phyloP scores from a whole-genome alignment of 2,329 filamentous ascomycete genomes.

The Scedosporium boydii region DNA sequence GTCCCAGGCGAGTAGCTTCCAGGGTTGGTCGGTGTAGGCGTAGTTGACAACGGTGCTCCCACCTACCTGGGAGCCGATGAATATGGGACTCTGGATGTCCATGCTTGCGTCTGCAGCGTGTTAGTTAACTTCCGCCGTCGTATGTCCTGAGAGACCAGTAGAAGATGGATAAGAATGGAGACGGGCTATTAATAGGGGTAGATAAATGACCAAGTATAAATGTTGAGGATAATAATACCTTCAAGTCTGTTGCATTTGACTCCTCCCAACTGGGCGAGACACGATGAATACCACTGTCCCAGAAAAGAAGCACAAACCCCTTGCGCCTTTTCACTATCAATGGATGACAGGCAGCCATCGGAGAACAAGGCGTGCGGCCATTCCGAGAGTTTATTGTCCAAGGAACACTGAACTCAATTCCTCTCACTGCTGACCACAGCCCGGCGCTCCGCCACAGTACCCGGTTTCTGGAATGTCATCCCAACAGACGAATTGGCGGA shows the following conservation, averaged over 20 bases:
- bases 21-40: constrained; percentile 48
- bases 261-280: no score
- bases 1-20: constrained; percentile 40
- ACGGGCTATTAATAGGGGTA: background rate
- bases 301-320: no score
- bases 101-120: constrained; percentile 12
- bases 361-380: no score
- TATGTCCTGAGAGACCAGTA: background rate
- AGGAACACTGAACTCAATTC: no score
- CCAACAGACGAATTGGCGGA: background rate
- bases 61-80: constrained; percentile 50
- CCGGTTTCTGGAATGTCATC: background rate
- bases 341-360: no score
- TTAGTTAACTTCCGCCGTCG: background rate
- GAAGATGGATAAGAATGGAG: background rate
- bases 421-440: background rate
- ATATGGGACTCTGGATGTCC: constrained; percentile 29
- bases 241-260: no score
- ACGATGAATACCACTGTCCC: no score
- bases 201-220: background rate
- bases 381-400: no score
- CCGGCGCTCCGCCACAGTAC: background rate
- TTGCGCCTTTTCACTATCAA: no score
- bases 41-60: constrained; percentile 49
- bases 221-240: no score